phyloP scores from a whole-genome alignment of 2,329 filamentous ascomycete genomes.

The Geosmithia morbida region DNA sequence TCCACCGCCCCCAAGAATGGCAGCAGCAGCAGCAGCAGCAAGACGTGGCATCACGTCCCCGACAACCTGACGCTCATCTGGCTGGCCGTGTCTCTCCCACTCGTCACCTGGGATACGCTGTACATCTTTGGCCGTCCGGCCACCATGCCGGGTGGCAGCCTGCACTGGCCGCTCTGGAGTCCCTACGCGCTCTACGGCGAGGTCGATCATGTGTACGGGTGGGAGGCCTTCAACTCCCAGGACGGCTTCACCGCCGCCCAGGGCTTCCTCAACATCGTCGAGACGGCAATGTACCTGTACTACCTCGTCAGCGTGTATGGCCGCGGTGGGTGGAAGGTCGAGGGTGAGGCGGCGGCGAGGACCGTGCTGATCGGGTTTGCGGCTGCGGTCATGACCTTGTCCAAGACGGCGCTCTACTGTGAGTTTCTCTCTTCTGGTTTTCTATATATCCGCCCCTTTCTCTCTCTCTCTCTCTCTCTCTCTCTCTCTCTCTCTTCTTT shows the following conservation, averaged over 20 bases:
- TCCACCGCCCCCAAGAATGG: neutral
- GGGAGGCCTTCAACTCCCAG: constrained; percentile 49
- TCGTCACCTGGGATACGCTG: constrained; percentile 67
- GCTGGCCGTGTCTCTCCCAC: constrained; percentile 59
- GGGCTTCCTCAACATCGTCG: constrained; percentile 51
- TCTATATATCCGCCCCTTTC: too few species aligned
- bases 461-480: neutral
- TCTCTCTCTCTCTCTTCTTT: neutral
- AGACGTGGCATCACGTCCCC: constrained; percentile 29
- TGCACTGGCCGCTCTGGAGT: constrained; percentile 58
- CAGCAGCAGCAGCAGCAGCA: neutral
- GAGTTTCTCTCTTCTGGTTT: constrained; percentile 11
- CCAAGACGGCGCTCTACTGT: constrained; percentile 50
- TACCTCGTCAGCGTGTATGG: constrained; percentile 29
- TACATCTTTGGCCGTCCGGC: constrained; percentile 72
- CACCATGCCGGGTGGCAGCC: constrained; percentile 63
- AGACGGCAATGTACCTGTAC: constrained; percentile 48
- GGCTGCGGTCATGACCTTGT: constrained; percentile 43
- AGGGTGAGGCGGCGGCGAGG: constrained; percentile 25
- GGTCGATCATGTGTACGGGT: constrained; percentile 73
- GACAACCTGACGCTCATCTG: constrained; percentile 42
- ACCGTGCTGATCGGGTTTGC: constrained; percentile 35
- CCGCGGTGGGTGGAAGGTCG: constrained; percentile 14
- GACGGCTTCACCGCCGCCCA: constrained; percentile 73
- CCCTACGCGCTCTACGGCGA: constrained; percentile 71